Evolutionary conservation across 2,329 filamentous ascomycete species (phyloP).

Genomic region (Chalaropsis thielavioides): DNA sequence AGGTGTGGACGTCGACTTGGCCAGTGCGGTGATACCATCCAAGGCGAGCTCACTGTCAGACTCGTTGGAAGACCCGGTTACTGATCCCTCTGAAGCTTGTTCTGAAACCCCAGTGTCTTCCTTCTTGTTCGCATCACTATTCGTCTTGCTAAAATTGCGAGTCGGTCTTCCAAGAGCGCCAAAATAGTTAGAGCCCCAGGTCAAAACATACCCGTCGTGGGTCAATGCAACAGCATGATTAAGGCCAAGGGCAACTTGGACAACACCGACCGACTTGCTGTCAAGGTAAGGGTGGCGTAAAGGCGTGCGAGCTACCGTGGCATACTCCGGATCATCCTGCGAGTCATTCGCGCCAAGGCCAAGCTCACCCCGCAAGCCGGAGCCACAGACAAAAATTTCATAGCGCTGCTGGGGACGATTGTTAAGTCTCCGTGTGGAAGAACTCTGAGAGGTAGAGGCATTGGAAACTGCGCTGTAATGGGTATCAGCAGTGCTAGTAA

Average conservation of each 20-base stretch:
- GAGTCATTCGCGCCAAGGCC: constrained; percentile 28
- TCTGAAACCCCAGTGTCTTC: not conserved
- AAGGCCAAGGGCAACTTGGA: constrained; percentile 46
- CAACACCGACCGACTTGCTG: constrained; percentile 39
- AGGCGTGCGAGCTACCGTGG: constrained; percentile 22
- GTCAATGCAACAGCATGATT: constrained; percentile 51
- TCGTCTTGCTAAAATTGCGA: not conserved
- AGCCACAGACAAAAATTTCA: constrained; percentile 47
- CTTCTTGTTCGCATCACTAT: not conserved
- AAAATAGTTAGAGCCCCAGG: constrained; percentile 55
- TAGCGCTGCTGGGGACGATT: constrained; percentile 33
- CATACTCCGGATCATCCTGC: not conserved
- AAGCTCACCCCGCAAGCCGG: constrained; percentile 49
- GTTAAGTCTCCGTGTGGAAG: not conserved
- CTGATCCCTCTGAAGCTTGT: not conserved
- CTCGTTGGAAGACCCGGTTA: not conserved
- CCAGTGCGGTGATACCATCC: constrained; percentile 36
- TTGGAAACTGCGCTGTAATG: not conserved
- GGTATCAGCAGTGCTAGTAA: not conserved
- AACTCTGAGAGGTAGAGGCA: not conserved
- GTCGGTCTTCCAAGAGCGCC: constrained; percentile 47
- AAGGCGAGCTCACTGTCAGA: constrained; percentile 23
- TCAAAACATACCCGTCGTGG: constrained; percentile 46
- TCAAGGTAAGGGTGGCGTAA: constrained; percentile 40
- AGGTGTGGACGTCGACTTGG: constrained; percentile 46